Percentiles rank a stretch among this genome's conserved stretches.
phyloP scores from a whole-genome alignment of 2,329 filamentous ascomycete genomes.

The Nemania bipapillata region DNA sequence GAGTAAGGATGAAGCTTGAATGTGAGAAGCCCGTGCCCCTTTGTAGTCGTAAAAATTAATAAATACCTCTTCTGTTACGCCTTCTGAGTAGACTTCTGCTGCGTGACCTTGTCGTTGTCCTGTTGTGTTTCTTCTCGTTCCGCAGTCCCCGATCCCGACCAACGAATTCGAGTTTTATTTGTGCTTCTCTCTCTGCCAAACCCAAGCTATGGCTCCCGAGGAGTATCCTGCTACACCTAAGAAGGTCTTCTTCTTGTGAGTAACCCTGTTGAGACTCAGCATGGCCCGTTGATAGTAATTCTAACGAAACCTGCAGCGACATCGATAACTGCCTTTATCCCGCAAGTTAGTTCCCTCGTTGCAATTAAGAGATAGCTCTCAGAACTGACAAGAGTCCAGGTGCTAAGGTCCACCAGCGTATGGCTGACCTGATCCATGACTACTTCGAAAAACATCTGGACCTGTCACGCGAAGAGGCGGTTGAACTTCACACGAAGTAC shows the following conservation, averaged over 20 bases:
- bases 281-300: too few species aligned
- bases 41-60: slow-evolving; percentile 2
- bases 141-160: background rate
- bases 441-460: slow-evolving; percentile 32
- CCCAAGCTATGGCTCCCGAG: slow-evolving; percentile 23
- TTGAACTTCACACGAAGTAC: slow-evolving; percentile 27
- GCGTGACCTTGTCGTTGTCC: background rate
- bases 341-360: slow-evolving; percentile 20
- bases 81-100: background rate
- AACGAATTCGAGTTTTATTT: too few species aligned
- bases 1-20: slow-evolving; percentile 7
- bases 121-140: background rate
- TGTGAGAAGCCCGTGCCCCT: background rate
- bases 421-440: slow-evolving; percentile 35
- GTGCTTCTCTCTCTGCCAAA: background rate
- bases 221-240: slow-evolving; percentile 23
- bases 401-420: slow-evolving; percentile 31
- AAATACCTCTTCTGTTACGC: slow-evolving; percentile 19
- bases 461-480: slow-evolving; percentile 25
- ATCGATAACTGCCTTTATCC: slow-evolving; percentile 36
- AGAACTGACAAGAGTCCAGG: slow-evolving; percentile 12
- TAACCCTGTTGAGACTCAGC: background rate
- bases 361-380: background rate
- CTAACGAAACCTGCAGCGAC: slow-evolving; percentile 23
- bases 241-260: slow-evolving; percentile 38